Conservation (phyloP, 257 asterid species). For the Lycium ferocissimum region DNA sequence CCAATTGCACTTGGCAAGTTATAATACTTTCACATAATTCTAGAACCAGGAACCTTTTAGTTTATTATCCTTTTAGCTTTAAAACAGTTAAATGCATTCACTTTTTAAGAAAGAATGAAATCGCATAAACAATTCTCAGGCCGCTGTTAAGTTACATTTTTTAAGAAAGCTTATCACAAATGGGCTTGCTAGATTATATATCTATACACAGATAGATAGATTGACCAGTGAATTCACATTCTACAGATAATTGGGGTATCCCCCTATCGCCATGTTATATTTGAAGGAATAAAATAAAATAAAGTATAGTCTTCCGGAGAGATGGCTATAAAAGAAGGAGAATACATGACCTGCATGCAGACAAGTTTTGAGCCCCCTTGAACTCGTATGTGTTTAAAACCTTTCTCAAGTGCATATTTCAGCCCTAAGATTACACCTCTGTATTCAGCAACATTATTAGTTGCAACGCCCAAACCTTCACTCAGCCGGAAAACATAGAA, state of each 20-base stretch:
- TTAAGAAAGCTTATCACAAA: neutral
- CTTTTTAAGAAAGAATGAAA: neutral
- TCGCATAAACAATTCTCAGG: neutral
- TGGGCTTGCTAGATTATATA: neutral
- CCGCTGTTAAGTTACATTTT: neutral
- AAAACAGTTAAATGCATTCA: neutral
- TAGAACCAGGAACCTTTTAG: neutral
- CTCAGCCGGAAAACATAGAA: slow-evolving; percentile 78
- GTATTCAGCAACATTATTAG: slow-evolving; percentile 94
- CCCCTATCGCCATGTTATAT: neutral
- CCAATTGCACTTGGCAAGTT: neutral
- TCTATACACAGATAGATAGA: neutral
- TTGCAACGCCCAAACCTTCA: slow-evolving; percentile 94
- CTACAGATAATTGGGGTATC: neutral
- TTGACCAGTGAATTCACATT: neutral
- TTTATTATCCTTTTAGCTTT: neutral
- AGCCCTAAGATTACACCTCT: slow-evolving; percentile 89
- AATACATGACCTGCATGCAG: slow-evolving; percentile 88
- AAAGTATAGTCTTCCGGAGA: neutral
- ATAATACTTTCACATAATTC: neutral
- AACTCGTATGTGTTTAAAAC: slow-evolving; percentile 80
- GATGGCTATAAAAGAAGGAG: slow-evolving; percentile 21
- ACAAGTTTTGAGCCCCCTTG: slow-evolving; percentile 98
- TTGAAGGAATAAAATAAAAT: neutral
- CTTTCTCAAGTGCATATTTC: slow-evolving; percentile 82